Evolutionary conservation across 2,329 filamentous ascomycete genomes (phyloP), one percentile per base, ranked within the genome.

Genomic region (Penicillium rolfsii): DNA sequence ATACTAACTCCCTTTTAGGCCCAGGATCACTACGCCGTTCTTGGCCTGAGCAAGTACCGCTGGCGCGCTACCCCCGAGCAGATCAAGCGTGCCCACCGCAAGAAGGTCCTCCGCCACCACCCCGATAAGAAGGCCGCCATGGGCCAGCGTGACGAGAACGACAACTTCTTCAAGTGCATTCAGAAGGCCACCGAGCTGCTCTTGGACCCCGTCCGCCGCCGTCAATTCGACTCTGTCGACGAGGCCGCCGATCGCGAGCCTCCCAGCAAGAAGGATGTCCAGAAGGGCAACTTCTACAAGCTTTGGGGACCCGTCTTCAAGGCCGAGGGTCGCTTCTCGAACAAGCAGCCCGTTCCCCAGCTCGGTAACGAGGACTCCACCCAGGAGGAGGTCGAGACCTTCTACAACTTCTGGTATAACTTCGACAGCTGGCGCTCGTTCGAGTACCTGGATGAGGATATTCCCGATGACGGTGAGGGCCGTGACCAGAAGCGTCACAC

Each of bases 321-420:
- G 79, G 84, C 92, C 43, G 95, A 99, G 82, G 90, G 82, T 12
- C 92, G 95, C 65, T 99, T 99, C 87, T 96, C 91, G 78, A 95
- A 93, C 80, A 84, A 80, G 63, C 91, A 96, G 76, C 94, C 94
- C 6, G 95, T 97, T 3, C 96, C 95, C 5, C 81, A 85, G 70
- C 88, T 99, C 60, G 95, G 95, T 64, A 86, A 91, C 74, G 91
- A 91, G 67, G 90, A 96, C 68, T 89, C 91, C 74, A 87, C 87
- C 71, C 91, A 93, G 80, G 91, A 96, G 74, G 89, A 97, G 8
- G 95, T 99, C 50, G 93, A 98, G 75, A 83, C 84, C 57, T 99
- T 99, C 80, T 99, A 99, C 87, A 97, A 99, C 85, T 99, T 98
- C 84, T 99, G 91, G 89, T 99, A 98, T 85, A 96, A 94, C 85